Evolutionary conservation across 305 asterid species (phyloP), one percentile per base, ranked within the genome.

Genomic region (Fraxinus sp.): DNA sequence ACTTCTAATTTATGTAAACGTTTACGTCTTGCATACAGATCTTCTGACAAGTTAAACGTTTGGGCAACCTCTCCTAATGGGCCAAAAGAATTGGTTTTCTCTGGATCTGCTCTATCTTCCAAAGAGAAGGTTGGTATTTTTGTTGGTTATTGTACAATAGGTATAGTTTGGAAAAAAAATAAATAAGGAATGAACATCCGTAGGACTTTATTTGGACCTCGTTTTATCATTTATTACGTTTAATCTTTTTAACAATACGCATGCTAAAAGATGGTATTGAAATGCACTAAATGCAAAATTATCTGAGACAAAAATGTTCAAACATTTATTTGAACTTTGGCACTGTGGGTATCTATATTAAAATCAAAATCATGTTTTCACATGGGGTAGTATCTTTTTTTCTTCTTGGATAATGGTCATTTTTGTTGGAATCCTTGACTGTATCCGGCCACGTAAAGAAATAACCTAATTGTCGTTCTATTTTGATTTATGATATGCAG

Each of bases 41-140:
- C 80, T 66, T 8, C 91, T 9, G 80, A 84, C 35, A 85, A 89
- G 84, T 87, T 74, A 7, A 81, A 79, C 5, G 87, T 87, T 83
- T 91, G 93, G 91, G 83, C 86, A 76, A 85, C 85, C 73, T 87
- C 89, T n/a, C 86, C 83, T 4, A 75, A 41, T 86, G 95, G 91
- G 80, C 87, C 85, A 36, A 90, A 87, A 80, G 86, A 92, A 20
- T 91, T 93, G 94, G 88, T 88, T 79, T 89, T 94, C 5, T 94
- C 97, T 82, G 99, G 98, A 82, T 96, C 98, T 83, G 92, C 98
- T 85, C 89, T 96, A 72, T 94, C 98, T 81, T 84, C 93, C 11
- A 86, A 89, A 68, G 98, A 96, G 32, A 94, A 90, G 98, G 99
- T 96, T 77, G 78, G 86, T 86, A 86, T 84, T 72, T n/a, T 81